These are phyloP conservation scores for Pulveroboletus sp. DNA, from an alignment of 768 basidiomycete genomes.

Conservation along the genomic window DNA sequence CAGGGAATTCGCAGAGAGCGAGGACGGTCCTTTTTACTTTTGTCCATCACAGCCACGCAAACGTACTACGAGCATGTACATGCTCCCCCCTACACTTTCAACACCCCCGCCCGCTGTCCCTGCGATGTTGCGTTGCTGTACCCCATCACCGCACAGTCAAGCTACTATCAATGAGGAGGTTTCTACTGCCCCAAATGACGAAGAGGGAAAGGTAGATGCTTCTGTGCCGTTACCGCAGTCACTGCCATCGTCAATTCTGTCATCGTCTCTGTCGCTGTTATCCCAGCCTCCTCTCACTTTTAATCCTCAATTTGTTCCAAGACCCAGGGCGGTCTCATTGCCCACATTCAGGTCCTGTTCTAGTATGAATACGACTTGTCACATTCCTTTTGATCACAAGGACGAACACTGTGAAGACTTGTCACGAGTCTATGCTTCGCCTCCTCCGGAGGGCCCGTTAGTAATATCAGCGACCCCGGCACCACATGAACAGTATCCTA, in stretches of 20 bases:
- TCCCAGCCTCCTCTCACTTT: conserved; percentile 11
- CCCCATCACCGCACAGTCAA: conserved; percentile 26
- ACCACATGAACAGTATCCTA: conserved; percentile 22
- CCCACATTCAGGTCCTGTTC: conserved; percentile 10
- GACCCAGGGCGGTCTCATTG: conserved; percentile 26
- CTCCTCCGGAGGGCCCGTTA: conserved; percentile 28
- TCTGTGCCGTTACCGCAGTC: conserved; percentile 30
- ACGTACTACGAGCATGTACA: conserved; percentile 30
- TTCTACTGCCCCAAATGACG: not conserved
- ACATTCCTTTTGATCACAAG: conserved; percentile 11
- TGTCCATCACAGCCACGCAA: conserved; percentile 19
- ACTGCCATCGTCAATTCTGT: conserved; percentile 13
- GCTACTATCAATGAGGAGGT: conserved; percentile 3
- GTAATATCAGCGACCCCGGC: conserved; percentile 14
- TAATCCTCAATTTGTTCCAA: conserved; percentile 11
- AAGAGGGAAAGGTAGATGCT: conserved; percentile 12
- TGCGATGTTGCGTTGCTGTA: conserved; percentile 22
- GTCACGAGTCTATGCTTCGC: conserved; percentile 27
- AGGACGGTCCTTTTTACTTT: conserved; percentile 25
- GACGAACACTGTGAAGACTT: conserved; percentile 26
- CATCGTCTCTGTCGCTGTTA: conserved; percentile 4
- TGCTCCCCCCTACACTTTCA: conserved; percentile 3
- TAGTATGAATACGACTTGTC: conserved; percentile 7
- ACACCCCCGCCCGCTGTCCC: conserved; percentile 7
- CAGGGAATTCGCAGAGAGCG: conserved; percentile 6